Percentiles rank a stretch among this genome's conserved stretches.
Conservation (phyloP, 768 basidiomycete genomes). For the Leccinellum albellum region DNA sequence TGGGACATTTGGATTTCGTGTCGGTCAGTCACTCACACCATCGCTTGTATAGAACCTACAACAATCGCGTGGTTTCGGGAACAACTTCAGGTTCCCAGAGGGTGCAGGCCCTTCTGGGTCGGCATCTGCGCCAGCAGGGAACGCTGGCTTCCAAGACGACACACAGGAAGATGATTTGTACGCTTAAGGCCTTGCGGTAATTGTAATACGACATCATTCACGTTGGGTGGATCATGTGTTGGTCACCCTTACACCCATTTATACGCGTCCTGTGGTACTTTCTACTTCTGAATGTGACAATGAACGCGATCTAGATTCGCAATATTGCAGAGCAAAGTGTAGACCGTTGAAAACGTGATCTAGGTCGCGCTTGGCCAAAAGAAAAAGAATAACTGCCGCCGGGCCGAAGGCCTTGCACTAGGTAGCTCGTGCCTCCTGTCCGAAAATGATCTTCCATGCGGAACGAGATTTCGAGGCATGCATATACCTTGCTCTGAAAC, state of each 20-base stretch:
- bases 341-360: no score
- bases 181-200: slow-evolving; percentile 43
- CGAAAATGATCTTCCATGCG: not conserved
- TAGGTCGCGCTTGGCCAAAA: no score
- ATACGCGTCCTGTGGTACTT: slow-evolving; percentile 3
- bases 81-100: slow-evolving; percentile 98
- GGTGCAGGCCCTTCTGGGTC: slow-evolving; percentile 38
- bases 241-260: not conserved
- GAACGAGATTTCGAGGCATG: not conserved
- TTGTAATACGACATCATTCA: not conserved
- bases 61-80: slow-evolving; percentile 89
- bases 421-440: no score
- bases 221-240: not conserved
- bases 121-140: slow-evolving; percentile 48
- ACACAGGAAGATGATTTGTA: slow-evolving; percentile 89
- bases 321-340: not conserved
- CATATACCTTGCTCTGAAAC: no score
- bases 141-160: slow-evolving; percentile 82
- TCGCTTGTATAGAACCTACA: slow-evolving; percentile 58
- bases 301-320: slow-evolving; percentile 6
- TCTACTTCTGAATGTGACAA: slow-evolving; percentile 3
- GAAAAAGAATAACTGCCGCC: no score
- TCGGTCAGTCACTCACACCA: not conserved
- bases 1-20: not conserved
- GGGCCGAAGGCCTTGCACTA: no score